Evolutionary conservation across 768 basidiomycete species (phyloP).

Genomic region (Russula dissimulans): DNA sequence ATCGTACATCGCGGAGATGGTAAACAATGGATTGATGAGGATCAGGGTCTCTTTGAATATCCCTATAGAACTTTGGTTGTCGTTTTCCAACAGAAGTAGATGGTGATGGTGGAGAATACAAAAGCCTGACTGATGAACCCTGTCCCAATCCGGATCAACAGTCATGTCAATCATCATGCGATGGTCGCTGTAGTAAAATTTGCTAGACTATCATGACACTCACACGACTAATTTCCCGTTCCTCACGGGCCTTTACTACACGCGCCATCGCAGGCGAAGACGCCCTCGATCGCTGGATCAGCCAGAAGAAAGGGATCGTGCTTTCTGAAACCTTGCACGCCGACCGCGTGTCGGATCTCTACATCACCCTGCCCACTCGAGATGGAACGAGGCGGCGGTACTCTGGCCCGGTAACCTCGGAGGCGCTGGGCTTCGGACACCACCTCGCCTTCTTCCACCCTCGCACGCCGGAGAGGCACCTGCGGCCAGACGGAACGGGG

Average conservation of each 20-base stretch:
- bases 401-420: slow-evolving; percentile 32
- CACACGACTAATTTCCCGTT: slow-evolving; percentile 3
- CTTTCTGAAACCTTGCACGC: slow-evolving; percentile 42
- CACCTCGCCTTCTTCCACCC: slow-evolving; percentile 71
- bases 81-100: slow-evolving; percentile 37
- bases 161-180: background rate
- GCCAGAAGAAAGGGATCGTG: slow-evolving; percentile 36
- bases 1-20: slow-evolving; percentile 54
- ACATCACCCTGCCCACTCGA: slow-evolving; percentile 63
- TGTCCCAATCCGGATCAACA: too few species aligned
- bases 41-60: slow-evolving; percentile 66
- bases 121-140: too few species aligned
- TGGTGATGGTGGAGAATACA: background rate
- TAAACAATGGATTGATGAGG: slow-evolving; percentile 67
- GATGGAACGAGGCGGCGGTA: slow-evolving; percentile 41
- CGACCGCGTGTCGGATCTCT: slow-evolving; percentile 55
- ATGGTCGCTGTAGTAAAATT: background rate
- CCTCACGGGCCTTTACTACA: slow-evolving; percentile 5
- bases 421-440: slow-evolving; percentile 50
- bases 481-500: slow-evolving; percentile 67
- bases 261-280: slow-evolving; percentile 3
- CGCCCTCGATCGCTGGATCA: slow-evolving; percentile 48
- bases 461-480: slow-evolving; percentile 43
- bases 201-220: background rate
- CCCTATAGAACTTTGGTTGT: slow-evolving; percentile 66